These are phyloP conservation scores for Lotmaria passim DNA, from an alignment of 208 protist species.

Conservation along the genomic window DNA sequence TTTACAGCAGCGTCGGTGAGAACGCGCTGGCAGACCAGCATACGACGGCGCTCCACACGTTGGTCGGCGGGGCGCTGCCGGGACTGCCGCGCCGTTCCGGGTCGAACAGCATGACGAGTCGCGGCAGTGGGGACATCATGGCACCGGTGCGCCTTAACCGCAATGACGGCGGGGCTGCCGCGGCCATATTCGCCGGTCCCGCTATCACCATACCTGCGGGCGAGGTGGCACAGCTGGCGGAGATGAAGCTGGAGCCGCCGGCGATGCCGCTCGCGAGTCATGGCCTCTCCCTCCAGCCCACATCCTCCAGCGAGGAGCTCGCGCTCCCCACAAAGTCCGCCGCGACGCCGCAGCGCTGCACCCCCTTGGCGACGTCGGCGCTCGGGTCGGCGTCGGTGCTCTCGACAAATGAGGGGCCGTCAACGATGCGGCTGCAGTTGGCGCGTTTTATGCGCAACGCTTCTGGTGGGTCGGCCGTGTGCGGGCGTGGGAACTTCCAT, in stretches of 20 bases:
- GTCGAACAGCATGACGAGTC: neutral
- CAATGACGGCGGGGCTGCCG: neutral
- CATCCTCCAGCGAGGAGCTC: neutral
- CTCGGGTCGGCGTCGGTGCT: constrained; percentile 18
- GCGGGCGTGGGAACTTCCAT: neutral
- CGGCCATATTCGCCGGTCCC: neutral
- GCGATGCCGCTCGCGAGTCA: constrained; percentile 1
- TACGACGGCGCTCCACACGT: neutral
- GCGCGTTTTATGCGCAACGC: constrained; percentile 22
- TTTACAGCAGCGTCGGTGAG: constrained; percentile 17
- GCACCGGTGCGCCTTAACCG: constrained; percentile 20
- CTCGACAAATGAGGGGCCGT: constrained; percentile 19
- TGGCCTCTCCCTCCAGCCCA: constrained; percentile 11
- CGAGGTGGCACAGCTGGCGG: neutral
- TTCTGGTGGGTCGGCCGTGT: neutral
- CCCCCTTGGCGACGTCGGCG: constrained; percentile 1
- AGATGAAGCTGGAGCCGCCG: constrained; percentile 2
- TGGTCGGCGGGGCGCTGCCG: neutral
- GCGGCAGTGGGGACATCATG: constrained; percentile 14
- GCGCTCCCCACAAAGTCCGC: neutral
- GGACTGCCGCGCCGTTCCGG: neutral
- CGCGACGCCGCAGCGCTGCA: constrained; percentile 4
- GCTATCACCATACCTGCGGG: neutral
- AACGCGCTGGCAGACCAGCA: neutral
- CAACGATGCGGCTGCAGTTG: constrained; percentile 18